These are phyloP conservation scores for Dactylorhiza incarnata DNA, from an alignment of 106 monocot species.

Conservation along the genomic window DNA sequence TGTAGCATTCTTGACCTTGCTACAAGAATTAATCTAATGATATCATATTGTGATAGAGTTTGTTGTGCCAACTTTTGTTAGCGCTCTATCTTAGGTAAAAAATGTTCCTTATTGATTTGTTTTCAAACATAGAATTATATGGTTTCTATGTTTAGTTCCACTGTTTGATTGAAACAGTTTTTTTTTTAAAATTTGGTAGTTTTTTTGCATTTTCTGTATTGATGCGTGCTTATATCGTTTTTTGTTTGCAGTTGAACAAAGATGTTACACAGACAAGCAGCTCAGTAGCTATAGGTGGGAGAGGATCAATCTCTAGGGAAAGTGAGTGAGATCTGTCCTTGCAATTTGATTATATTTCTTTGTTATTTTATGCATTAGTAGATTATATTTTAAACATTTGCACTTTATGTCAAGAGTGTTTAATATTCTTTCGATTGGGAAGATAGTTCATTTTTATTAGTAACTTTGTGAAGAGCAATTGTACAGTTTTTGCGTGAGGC, in stretches of 20 bases:
- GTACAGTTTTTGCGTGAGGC: background rate
- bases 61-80: background rate
- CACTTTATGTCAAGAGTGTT: background rate
- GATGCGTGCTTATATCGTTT: background rate
- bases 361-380: background rate
- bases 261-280: constrained; percentile 29
- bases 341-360: background rate
- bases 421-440: background rate
- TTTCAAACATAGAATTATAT: too few relatives aligned
- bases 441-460: background rate
- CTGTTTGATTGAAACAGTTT: background rate
- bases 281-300: constrained; percentile 29
- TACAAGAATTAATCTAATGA: background rate
- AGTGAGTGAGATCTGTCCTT: constrained; percentile 22
- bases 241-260: constrained; percentile 40
- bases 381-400: background rate
- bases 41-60: background rate
- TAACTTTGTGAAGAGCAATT: background rate
- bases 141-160: too few relatives aligned
- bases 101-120: too few relatives aligned
- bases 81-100: too few relatives aligned
- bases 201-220: background rate
- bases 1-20: background rate
- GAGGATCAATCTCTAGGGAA: constrained; percentile 49
- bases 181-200: background rate